phyloP scores from a whole-genome alignment of 2,329 filamentous ascomycete genomes.

The Lasiodiplodia sp. region DNA sequence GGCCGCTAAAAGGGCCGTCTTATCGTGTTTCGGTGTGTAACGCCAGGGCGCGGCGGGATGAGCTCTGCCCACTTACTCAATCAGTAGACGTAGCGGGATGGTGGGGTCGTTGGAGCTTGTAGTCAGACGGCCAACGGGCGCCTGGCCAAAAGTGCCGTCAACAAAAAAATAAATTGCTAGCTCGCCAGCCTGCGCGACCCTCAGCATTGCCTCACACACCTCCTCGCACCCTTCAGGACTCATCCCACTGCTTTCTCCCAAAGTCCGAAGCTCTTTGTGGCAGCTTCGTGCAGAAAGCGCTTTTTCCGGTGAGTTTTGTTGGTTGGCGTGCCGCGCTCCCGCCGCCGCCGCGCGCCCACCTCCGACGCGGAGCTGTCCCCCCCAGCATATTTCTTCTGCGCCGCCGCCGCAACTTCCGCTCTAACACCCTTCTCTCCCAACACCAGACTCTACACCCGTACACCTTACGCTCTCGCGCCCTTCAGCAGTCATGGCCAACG shows the following conservation, averaged over 20 bases:
- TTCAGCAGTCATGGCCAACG: slow-evolving; percentile 65
- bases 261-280: background rate
- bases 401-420: slow-evolving; percentile 27
- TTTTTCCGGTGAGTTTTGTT: slow-evolving; percentile 26
- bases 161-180: slow-evolving; percentile 25
- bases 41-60: slow-evolving; percentile 22
- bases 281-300: background rate
- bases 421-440: slow-evolving; percentile 20
- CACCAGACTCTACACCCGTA: slow-evolving; percentile 1
- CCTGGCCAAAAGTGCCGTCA: slow-evolving; percentile 12
- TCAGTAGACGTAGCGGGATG: slow-evolving; percentile 18
- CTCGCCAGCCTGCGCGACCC: slow-evolving; percentile 10
- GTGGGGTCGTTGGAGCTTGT: slow-evolving; percentile 16
- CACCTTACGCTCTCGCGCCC: slow-evolving; percentile 22
- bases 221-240: background rate
- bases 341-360: slow-evolving; percentile 17
- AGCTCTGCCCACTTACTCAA: slow-evolving; percentile 26
- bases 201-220: background rate
- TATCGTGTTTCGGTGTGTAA: slow-evolving; percentile 29
- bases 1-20: slow-evolving; percentile 21
- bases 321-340: slow-evolving; percentile 17
- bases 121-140: slow-evolving; percentile 8
- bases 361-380: slow-evolving; percentile 27
- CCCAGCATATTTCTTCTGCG: slow-evolving; percentile 30
- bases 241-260: background rate